Conservation (phyloP, 2,329 filamentous ascomycete species). For the Tolypocladium sp. region DNA sequence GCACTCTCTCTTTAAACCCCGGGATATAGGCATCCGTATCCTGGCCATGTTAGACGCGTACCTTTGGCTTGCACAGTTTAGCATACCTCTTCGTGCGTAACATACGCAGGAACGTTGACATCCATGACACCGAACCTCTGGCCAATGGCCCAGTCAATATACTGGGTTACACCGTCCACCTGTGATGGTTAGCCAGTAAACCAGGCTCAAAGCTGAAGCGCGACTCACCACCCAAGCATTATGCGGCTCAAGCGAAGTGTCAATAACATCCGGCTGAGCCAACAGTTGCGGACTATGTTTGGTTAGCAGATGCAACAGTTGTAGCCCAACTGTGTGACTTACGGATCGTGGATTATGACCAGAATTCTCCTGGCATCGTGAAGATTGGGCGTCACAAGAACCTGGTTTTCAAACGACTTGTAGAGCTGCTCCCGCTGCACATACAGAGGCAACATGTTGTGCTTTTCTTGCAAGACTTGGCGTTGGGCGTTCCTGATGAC, state of each 20-base stretch:
- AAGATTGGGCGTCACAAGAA: constrained; percentile 70
- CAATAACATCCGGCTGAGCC: constrained; percentile 57
- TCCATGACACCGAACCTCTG: constrained; percentile 80
- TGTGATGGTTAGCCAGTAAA: constrained; percentile 26
- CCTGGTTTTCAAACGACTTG: constrained; percentile 76
- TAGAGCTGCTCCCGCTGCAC: constrained; percentile 67
- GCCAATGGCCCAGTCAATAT: constrained; percentile 74
- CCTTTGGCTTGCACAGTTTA: background rate
- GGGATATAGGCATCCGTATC: constrained; percentile 40
- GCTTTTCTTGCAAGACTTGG: constrained; percentile 58
- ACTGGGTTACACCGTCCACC: constrained; percentile 73
- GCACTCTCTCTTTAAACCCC: constrained; percentile 31
- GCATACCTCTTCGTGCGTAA: constrained; percentile 53
- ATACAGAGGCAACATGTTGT: constrained; percentile 71
- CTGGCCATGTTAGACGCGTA: constrained; percentile 13
- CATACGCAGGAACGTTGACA: constrained; percentile 76
- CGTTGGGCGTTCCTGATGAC: constrained; percentile 71
- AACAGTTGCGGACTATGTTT: constrained; percentile 54
- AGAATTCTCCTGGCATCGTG: constrained; percentile 59
- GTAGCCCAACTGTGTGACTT: constrained; percentile 25
- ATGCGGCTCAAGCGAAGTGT: constrained; percentile 67
- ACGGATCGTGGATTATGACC: constrained; percentile 87
- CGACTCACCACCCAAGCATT: constrained; percentile 77
- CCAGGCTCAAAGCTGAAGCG: background rate
- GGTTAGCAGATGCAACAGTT: constrained; percentile 8